Conservation (phyloP, 345 rosid genomes). For the Gossypium arboreum region DNA sequence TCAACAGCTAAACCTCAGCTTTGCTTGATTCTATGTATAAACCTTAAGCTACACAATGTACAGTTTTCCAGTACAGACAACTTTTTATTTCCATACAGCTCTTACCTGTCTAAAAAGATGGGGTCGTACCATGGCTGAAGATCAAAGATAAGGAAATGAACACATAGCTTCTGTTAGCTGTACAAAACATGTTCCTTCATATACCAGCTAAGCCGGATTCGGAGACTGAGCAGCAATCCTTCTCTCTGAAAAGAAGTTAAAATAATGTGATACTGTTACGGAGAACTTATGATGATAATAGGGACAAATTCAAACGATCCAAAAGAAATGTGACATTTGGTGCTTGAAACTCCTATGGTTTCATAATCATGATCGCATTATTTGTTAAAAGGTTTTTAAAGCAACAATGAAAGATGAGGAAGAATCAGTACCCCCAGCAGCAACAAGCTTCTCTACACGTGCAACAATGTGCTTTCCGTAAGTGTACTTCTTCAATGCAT, state of each 20-base stretch:
- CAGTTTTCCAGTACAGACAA: constrained; percentile 48
- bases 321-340: neutral
- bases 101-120: constrained; percentile 39
- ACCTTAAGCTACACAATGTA: constrained; percentile 71
- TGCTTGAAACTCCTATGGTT: neutral
- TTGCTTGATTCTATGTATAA: constrained; percentile 48
- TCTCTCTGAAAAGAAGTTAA: constrained; percentile 47
- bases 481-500: constrained; percentile 78
- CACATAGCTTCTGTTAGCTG: constrained; percentile 57
- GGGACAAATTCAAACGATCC: neutral
- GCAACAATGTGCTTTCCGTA: constrained; percentile 87
- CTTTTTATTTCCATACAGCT: constrained; percentile 47
- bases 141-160: constrained; percentile 23
- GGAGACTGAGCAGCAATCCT: constrained; percentile 55
- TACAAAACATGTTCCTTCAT: constrained; percentile 50
- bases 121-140: constrained; percentile 24
- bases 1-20: constrained; percentile 37
- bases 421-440: constrained; percentile 60
- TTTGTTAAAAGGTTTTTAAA: neutral
- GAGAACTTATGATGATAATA: neutral
- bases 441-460: constrained; percentile 83
- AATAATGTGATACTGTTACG: neutral
- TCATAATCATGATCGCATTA: neutral
- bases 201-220: constrained; percentile 37
- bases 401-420: neutral